phyloP scores from a whole-genome alignment of 1,284 basidiomycete species.

The Tetrapyrgos nigripes region DNA sequence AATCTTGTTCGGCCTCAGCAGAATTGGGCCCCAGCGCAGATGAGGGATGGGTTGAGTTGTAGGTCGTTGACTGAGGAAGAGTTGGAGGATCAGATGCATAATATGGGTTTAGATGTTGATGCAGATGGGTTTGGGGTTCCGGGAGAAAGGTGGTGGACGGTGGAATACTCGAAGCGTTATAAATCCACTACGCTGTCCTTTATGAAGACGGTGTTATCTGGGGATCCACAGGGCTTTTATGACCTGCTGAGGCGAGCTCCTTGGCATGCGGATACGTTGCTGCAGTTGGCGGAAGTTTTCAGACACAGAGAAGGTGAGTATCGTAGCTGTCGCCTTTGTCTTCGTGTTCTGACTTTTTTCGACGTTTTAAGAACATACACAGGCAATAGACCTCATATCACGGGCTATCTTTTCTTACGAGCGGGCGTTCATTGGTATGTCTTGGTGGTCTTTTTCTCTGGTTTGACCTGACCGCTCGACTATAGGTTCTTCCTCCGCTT shows the following conservation, averaged over 20 bases:
- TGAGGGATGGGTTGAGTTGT: constrained; percentile 75
- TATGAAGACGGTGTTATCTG: constrained; percentile 79
- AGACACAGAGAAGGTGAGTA: constrained; percentile 81
- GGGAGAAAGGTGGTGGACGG: constrained; percentile 85
- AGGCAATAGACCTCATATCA: constrained; percentile 85
- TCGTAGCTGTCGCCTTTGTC: not conserved
- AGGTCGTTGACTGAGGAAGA: constrained; percentile 65
- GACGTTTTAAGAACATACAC: constrained; percentile 76
- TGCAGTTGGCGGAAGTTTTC: constrained; percentile 87
- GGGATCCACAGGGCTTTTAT: constrained; percentile 76
- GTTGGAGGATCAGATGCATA: constrained; percentile 43
- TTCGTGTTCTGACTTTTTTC: not conserved
- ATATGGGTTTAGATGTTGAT: not conserved
- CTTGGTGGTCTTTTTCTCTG: no score
- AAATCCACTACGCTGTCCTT: constrained; percentile 82
- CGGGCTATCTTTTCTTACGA: constrained; percentile 91
- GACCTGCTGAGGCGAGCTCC: constrained; percentile 62
- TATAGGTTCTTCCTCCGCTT: no score
- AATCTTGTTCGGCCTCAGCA: constrained; percentile 67
- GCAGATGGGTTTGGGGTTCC: constrained; percentile 39
- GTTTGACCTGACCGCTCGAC: no score
- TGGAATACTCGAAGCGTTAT: constrained; percentile 86
- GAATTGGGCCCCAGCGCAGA: constrained; percentile 67
- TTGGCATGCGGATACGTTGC: constrained; percentile 91
- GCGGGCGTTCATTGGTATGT: constrained; percentile 74